Evolutionary conservation across 257 asterid species (phyloP).

Genomic region (Jacaranda copaia): DNA sequence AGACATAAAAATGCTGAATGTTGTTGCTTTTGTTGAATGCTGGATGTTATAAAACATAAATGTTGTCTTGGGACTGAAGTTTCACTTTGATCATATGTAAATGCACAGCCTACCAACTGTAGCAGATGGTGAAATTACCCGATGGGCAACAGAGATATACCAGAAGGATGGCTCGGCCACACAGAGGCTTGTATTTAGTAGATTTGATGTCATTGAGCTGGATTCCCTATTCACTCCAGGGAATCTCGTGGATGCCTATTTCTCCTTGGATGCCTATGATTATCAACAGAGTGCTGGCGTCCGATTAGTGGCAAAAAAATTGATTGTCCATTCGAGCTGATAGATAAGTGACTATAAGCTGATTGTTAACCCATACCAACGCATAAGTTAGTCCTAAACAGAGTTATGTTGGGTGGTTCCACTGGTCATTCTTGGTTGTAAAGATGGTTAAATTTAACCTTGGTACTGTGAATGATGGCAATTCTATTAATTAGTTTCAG

Average conservation of each 20-base stretch:
- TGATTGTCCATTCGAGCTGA: slow-evolving; percentile 62
- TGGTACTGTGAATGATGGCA: slow-evolving; percentile 28
- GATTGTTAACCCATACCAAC: not conserved
- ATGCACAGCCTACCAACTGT: slow-evolving; percentile 72
- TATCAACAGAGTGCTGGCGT: slow-evolving; percentile 84
- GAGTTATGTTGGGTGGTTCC: too few species aligned
- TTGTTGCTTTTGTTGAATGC: not conserved
- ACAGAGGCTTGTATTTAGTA: slow-evolving; percentile 64
- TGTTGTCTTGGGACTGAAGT: not conserved
- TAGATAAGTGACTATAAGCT: not conserved
- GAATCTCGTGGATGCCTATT: slow-evolving; percentile 67
- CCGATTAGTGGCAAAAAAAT: slow-evolving; percentile 74
- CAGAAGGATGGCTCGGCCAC: slow-evolving; percentile 57
- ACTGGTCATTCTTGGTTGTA: not conserved
- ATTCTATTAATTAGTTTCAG: not conserved
- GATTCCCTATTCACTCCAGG: slow-evolving; percentile 67
- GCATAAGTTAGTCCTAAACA: not conserved
- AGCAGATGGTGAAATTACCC: slow-evolving; percentile 56
- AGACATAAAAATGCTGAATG: slow-evolving; percentile 10
- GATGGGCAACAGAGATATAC: slow-evolving; percentile 79
- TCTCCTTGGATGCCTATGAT: slow-evolving; percentile 79
- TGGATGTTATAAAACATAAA: not conserved
- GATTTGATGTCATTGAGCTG: slow-evolving; percentile 61
- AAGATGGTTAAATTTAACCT: slow-evolving; percentile 10
- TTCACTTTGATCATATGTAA: slow-evolving; percentile 21